These are phyloP conservation scores for Chrysoporthe austroafricana DNA, from an alignment of 2,329 filamentous ascomycete genomes.

Conservation along the genomic window DNA sequence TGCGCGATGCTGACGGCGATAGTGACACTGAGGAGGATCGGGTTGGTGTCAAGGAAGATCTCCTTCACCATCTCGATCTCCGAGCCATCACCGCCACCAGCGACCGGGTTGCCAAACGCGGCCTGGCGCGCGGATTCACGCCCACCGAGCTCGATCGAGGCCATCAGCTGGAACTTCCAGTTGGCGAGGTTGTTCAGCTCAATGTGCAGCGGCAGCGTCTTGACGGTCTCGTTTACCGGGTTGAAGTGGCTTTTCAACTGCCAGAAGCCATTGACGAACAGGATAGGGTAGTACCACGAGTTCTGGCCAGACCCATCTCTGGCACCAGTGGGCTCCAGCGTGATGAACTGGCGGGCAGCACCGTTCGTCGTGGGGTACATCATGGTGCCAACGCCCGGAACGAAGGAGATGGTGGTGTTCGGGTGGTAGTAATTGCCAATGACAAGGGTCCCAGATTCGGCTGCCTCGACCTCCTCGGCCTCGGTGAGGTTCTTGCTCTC, in stretches of 20 bases:
- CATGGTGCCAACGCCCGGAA: conserved; percentile 77
- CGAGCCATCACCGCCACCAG: conserved; percentile 82
- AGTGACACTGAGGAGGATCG: conserved; percentile 85
- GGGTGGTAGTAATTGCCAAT: conserved; percentile 86
- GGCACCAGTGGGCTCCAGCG: conserved; percentile 77
- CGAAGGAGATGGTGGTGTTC: conserved; percentile 86
- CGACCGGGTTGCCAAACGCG: conserved; percentile 70
- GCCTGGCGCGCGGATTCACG: conserved; percentile 81
- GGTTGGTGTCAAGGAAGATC: conserved; percentile 90
- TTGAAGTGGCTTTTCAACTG: conserved; percentile 91
- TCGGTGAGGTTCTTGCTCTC: conserved; percentile 50
- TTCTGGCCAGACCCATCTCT: conserved; percentile 85
- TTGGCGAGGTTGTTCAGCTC: conserved; percentile 78
- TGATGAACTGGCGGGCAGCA: conserved; percentile 76
- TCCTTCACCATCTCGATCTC: conserved; percentile 99
- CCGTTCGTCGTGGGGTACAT: conserved; percentile 70
- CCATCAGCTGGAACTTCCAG: conserved; percentile 89
- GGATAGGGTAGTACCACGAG: conserved; percentile 88
- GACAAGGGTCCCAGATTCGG: conserved; percentile 67
- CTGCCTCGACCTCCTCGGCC: conserved; percentile 56
- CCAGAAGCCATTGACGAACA: conserved; percentile 98
- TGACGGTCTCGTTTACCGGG: conserved; percentile 86
- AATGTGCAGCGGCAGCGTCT: conserved; percentile 78
- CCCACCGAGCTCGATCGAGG: conserved; percentile 83
- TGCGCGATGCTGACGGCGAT: conserved; percentile 84